A percentile compares a stretch with the other conserved stretches of the same genome.
These are phyloP conservation scores for Nannochloris sp. DNA, from an alignment of 139 green algal genomes.

Conservation along the genomic window DNA sequence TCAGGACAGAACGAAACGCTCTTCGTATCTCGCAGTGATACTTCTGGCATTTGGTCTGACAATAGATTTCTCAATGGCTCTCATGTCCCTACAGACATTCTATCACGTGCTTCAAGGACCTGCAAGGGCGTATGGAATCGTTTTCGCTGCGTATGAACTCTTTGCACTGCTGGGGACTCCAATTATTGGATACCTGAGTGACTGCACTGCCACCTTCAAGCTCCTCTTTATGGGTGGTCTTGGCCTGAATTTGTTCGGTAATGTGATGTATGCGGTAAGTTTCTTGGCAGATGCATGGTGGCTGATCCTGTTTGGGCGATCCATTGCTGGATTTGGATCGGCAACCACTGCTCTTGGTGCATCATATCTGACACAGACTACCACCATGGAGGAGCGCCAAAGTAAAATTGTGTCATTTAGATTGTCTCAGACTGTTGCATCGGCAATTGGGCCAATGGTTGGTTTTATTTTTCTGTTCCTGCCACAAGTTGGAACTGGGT, in stretches of 20 bases:
- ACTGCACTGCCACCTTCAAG: constrained; percentile 17
- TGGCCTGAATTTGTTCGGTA: constrained; percentile 18
- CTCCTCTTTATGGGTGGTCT: constrained; percentile 2
- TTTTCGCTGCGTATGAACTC: constrained; percentile 19
- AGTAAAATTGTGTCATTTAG: constrained; percentile 15
- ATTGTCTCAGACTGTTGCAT: constrained; percentile 20
- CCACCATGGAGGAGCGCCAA: constrained; percentile 13
- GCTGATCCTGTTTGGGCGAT: constrained; percentile 23
- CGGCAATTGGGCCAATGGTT: constrained; percentile 20
- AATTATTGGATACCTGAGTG: constrained; percentile 10
- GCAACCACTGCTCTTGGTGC: constrained; percentile 20
- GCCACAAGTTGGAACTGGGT: constrained; percentile 12
- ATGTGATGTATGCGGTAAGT: constrained; percentile 24
- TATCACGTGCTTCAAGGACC: constrained; percentile 4
- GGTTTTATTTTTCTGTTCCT: constrained; percentile 28
- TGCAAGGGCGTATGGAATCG: constrained; percentile 8
- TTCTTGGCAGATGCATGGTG: constrained; percentile 15
- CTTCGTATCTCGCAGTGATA: constrained; percentile 4
- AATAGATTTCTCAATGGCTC: constrained; percentile 8
- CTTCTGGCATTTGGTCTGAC: constrained; percentile 14
- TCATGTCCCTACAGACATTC: constrained; percentile 14
- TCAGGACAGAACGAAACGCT: constrained; percentile 9
- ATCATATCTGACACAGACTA: constrained; percentile 21
- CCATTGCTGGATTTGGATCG: constrained; percentile 11
- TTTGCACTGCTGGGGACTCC: constrained; percentile 10